Evolutionary conservation across 1,284 basidiomycete species (phyloP), one percentile per base, ranked within the genome.

Genomic region (Mycocalia duriaeana): DNA sequence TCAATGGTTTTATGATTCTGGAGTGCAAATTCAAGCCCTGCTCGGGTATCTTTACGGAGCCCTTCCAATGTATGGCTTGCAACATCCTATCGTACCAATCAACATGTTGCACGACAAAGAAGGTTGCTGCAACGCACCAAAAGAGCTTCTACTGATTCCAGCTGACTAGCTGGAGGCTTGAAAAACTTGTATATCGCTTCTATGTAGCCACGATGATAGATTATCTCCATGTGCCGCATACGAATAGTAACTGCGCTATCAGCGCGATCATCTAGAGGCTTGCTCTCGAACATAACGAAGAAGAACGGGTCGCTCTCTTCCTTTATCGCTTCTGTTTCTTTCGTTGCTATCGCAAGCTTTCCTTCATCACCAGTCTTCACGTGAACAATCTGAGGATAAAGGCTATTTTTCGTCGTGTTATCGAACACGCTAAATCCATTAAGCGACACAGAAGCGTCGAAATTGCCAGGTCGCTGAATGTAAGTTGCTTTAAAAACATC

Each of bases 181-280:
- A 99, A 89, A 72, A 99, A 99, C 51, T 77, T 81, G 54, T 91
- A 87, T 31, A 99, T 81, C 2, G 90, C 90, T 70, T 99, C 95
- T 35, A 99, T 79, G 63, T 97, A 99, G 26, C 91, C 90, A 57
- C 78, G 83, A 63, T 99, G 94, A 61, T 99, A 99, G 48, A 99
- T 91, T 56, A 99, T 91, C 68, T 99, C 95, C 84, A 97, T 90
- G 59, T 95, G 92, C 5, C 94, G 82, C 89, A 99, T 92, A 49
- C 85, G 85, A 46, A 97, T 81, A 5, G 88, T 89, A 47, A 99
- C 70, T 0, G 89, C 93, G 58, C 81, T 96, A 64, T 99, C 95
- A 26, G 97, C 94, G 38, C 92, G 83, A 45, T 89, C 85, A 64
- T 98, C 93, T 36, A 98, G 72, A 6, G 96, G 97, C 56, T 93